These are phyloP conservation scores for Trichoderma virens DNA, from an alignment of 495 filamentous ascomycete species.

Conservation along the genomic window DNA sequence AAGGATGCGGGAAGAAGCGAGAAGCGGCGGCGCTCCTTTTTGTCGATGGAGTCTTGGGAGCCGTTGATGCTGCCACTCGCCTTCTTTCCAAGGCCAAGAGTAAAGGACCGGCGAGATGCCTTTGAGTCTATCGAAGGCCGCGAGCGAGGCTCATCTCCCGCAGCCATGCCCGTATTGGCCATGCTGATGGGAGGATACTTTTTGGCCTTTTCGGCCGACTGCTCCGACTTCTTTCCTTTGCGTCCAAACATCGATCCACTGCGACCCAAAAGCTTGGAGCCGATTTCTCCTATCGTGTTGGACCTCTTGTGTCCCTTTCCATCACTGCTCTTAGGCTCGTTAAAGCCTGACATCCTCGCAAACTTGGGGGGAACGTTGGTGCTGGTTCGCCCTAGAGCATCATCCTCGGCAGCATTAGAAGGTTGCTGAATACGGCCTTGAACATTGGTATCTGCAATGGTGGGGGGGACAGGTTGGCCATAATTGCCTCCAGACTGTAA, in stretches of 20 bases:
- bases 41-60: constrained; percentile 46
- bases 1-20: constrained; percentile 74
- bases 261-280: constrained; percentile 71
- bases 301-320: constrained; percentile 80
- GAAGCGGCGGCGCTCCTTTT: constrained; percentile 51
- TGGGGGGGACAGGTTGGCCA: constrained; percentile 78
- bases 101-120: constrained; percentile 61
- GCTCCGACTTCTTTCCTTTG: constrained; percentile 39
- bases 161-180: constrained; percentile 38
- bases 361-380: constrained; percentile 46
- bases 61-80: constrained; percentile 48
- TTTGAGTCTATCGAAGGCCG: constrained; percentile 71
- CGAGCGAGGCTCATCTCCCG: constrained; percentile 42
- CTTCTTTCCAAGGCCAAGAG: constrained; percentile 68
- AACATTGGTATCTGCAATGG: constrained; percentile 81
- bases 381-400: constrained; percentile 48
- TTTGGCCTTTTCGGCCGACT: constrained; percentile 39
- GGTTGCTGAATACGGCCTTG: constrained; percentile 89
- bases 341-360: constrained; percentile 39
- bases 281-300: constrained; percentile 75
- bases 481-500: constrained; percentile 69
- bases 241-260: constrained; percentile 71
- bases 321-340: constrained; percentile 19
- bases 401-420: constrained; percentile 13
- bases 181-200: constrained; percentile 76